A percentile compares a stretch with the other conserved stretches of the same genome.
Conservation (phyloP, 164 flowering plant genomes). For the Kalanchoe fedtschenkoi region DNA sequence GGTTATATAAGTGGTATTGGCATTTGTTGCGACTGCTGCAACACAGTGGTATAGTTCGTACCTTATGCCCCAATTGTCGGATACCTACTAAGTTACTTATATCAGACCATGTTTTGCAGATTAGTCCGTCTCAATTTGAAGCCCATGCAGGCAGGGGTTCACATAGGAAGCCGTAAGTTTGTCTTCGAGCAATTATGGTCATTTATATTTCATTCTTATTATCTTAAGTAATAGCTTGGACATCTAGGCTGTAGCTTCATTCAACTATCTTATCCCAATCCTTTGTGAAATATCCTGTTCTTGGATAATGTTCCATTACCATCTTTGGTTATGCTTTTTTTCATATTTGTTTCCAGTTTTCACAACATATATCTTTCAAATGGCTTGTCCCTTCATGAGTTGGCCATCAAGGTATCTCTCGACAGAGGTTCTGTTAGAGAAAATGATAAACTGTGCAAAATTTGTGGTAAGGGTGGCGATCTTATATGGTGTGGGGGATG, state of each 20-base stretch:
- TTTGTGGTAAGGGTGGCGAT: slow-evolving; percentile 69
- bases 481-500: slow-evolving; percentile 77
- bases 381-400: slow-evolving; percentile 89
- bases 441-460: slow-evolving; percentile 73
- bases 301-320: neutral
- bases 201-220: neutral
- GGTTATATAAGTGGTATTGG: slow-evolving; percentile 71
- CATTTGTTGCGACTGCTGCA: slow-evolving; percentile 66
- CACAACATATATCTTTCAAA: slow-evolving; percentile 74
- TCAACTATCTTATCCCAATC: neutral
- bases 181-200: neutral
- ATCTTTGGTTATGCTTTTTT: slow-evolving; percentile 5
- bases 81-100: slow-evolving; percentile 7
- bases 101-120: slow-evolving; percentile 35
- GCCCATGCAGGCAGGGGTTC: slow-evolving; percentile 93
- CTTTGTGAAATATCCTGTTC: neutral
- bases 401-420: slow-evolving; percentile 23
- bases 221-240: neutral
- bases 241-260: neutral
- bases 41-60: slow-evolving; percentile 39
- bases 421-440: slow-evolving; percentile 22
- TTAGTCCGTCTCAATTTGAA: slow-evolving; percentile 90
- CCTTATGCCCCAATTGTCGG: neutral
- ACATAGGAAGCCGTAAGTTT: slow-evolving; percentile 84
- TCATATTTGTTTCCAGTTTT: slow-evolving; percentile 38